phyloP scores from a whole-genome alignment of 2,329 filamentous ascomycete genomes.

The Aspergillus hortae region DNA sequence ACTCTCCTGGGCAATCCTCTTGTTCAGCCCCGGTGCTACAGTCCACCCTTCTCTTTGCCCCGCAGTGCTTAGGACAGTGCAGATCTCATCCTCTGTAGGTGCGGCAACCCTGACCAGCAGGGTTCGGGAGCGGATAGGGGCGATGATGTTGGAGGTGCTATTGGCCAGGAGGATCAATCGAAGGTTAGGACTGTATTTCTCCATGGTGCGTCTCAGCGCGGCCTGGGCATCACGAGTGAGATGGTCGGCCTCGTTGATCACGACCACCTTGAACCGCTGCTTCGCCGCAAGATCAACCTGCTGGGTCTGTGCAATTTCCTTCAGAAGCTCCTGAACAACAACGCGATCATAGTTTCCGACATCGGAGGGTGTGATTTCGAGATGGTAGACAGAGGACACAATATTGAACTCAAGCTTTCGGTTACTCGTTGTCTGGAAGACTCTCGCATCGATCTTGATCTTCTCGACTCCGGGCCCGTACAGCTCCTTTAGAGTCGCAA shows the following conservation, averaged over 20 bases:
- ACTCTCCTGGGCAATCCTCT: slow-evolving; percentile 83
- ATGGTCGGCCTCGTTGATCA: slow-evolving; percentile 98
- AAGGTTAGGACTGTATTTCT: slow-evolving; percentile 96
- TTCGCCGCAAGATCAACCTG: slow-evolving; percentile 91
- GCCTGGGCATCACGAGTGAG: slow-evolving; percentile 92
- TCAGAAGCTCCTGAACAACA: slow-evolving; percentile 90
- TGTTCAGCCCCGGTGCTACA: slow-evolving; percentile 70
- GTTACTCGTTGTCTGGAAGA: slow-evolving; percentile 93
- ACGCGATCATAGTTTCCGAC: slow-evolving; percentile 96
- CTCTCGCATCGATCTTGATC: slow-evolving; percentile 97
- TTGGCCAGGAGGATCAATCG: slow-evolving; percentile 90
- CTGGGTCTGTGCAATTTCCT: slow-evolving; percentile 97
- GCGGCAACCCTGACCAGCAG: slow-evolving; percentile 88
- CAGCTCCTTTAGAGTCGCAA: slow-evolving; percentile 89
- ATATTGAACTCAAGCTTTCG: slow-evolving; percentile 99
- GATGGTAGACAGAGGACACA: slow-evolving; percentile 92
- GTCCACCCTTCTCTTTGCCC: slow-evolving; percentile 82
- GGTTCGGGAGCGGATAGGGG: slow-evolving; percentile 91
- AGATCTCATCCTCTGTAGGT: slow-evolving; percentile 81
- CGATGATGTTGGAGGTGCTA: slow-evolving; percentile 96
- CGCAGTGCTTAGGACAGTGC: slow-evolving; percentile 63
- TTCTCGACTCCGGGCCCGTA: slow-evolving; percentile 98
- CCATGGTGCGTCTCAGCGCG: slow-evolving; percentile 91
- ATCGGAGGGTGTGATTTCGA: slow-evolving; percentile 96
- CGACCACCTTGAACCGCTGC: slow-evolving; percentile 96